Base-by-base conservation (phyloP, 805 yeast species). In the Wickerhamomyces mucosus region DNA sequence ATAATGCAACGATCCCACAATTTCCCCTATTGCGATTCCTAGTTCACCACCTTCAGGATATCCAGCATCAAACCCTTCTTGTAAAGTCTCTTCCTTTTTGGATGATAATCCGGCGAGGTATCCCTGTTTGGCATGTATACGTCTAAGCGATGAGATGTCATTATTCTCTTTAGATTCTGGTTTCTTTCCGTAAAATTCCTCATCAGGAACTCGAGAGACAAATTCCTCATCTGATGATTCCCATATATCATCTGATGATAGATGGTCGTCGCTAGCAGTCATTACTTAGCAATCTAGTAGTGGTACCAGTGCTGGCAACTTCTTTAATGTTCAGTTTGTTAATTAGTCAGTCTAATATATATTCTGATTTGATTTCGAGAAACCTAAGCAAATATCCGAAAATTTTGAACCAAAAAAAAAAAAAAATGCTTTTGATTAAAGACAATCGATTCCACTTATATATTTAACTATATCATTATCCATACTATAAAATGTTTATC, bases 21-120 rank as follows among this genome's bases (percentile, higher is more conserved):
- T 58, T 28, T 54, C 51, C 0, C 97, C 97, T 0, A 75, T 77
- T 12, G 58, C 41, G 1, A 69, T 56, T 0, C 95, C 96, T 2
- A 86, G 38, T 3, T 47, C 48, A 0, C 92, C 84, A 1, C 97
- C 97, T 3, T 58, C 46, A 0, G 83, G 84, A 42, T 75, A 88
- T 0, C 89, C 89, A 3, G 59, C 65, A 50, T 88, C 94, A 48
- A 89, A 88, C 0, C 95, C 96, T 10, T 59, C 48, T 48, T 88
- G 96, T 16, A 85, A 57, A 25, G 78, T 71, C 7, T 56, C 54
- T 41, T 82, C 94, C 44, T 83, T 78, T 5, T 84, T 72, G 12
- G 52, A 55, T 1, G 83, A 63, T 6, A 88, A 48, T 0, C 96
- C 97, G 38, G 80, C 95, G 5, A 84, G 55, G 43, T 83, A 88